Evolutionary conservation across 192 early-diverging fungal genomes (phyloP).

Genomic region (Phlyctochytrium bullatum): DNA sequence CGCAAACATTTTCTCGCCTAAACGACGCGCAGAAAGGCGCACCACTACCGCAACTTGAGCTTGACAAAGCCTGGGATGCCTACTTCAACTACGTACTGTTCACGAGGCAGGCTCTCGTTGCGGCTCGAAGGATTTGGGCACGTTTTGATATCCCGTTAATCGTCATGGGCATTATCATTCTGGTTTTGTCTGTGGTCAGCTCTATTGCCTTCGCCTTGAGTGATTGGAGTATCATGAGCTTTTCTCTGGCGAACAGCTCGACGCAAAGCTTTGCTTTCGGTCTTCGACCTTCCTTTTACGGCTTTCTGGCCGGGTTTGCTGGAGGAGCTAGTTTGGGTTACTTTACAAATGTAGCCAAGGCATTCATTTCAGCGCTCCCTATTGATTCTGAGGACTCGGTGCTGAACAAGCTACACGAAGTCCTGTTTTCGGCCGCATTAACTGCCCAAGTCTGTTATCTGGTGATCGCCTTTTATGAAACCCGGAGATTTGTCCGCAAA

Average conservation of each 20-base stretch:
- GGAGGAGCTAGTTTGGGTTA: conserved; percentile 12
- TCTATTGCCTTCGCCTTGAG: conserved; percentile 13
- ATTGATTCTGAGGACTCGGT: conserved; percentile 23
- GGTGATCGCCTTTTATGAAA: background rate
- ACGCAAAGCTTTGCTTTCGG: background rate
- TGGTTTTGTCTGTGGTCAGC: conserved; percentile 37
- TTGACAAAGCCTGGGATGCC: background rate
- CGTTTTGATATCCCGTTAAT: conserved; percentile 85
- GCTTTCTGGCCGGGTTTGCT: conserved; percentile 5
- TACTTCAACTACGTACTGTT: conserved; percentile 51
- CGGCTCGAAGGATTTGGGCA: conserved; percentile 85
- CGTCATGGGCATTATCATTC: conserved; percentile 61
- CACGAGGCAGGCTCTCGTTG: conserved; percentile 60
- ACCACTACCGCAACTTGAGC: background rate
- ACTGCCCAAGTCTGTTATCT: conserved; percentile 13
- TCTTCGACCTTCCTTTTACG: too few species aligned
- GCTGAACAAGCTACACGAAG: conserved; percentile 29
- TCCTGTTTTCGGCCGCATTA: conserved; percentile 23
- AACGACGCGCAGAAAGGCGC: too few species aligned
- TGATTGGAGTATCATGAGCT: conserved; percentile 1
- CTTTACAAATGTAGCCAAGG: conserved; percentile 2
- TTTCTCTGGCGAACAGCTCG: background rate
- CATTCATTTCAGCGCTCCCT: conserved; percentile 4
- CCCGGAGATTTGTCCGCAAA: background rate
- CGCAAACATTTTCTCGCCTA: background rate